Evolutionary conservation across 2,329 filamentous ascomycete genomes (phyloP).

Genomic region (Fusarium concolor): DNA sequence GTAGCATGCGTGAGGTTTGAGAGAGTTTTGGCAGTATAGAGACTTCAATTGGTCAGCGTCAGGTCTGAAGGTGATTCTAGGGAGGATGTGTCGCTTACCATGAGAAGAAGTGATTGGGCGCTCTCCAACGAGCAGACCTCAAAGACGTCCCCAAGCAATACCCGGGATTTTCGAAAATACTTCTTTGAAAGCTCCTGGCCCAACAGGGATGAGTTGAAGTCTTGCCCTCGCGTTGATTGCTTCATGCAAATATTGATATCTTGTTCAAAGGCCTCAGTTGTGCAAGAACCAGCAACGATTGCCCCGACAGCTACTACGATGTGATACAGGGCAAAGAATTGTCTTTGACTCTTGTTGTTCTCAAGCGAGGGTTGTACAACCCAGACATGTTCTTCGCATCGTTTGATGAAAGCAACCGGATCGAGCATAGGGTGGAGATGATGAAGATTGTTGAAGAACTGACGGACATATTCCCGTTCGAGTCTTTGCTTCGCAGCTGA

Average conservation of each 20-base stretch:
- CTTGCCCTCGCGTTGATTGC: neutral
- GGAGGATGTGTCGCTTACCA: neutral
- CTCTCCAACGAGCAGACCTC: slow-evolving; percentile 1
- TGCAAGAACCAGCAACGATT: neutral
- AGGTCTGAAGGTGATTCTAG: too few relatives aligned
- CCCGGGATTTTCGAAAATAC: slow-evolving; percentile 5
- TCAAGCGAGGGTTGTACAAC: neutral
- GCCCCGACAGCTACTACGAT: neutral
- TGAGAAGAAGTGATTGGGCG: neutral
- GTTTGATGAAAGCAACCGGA: neutral
- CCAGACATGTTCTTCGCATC: slow-evolving; percentile 1
- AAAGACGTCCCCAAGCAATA: neutral
- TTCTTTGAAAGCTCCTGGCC: neutral
- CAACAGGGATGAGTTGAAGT: neutral
- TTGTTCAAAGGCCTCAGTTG: neutral
- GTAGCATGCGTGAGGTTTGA: slow-evolving; percentile 3
- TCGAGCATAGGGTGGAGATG: slow-evolving; percentile 6
- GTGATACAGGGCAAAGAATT: neutral
- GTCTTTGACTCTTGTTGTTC: neutral
- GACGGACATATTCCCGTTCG: slow-evolving; percentile 4
- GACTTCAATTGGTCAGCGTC: neutral
- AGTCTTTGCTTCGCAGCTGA: neutral
- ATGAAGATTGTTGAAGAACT: slow-evolving; percentile 6
- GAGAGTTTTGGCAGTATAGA: slow-evolving; percentile 6
- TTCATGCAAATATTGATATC: neutral